A percentile compares a stretch with the other conserved stretches of the same genome.
Conservation (phyloP, 805 yeast genomes). For the Zygoascus biomembranicola region DNA sequence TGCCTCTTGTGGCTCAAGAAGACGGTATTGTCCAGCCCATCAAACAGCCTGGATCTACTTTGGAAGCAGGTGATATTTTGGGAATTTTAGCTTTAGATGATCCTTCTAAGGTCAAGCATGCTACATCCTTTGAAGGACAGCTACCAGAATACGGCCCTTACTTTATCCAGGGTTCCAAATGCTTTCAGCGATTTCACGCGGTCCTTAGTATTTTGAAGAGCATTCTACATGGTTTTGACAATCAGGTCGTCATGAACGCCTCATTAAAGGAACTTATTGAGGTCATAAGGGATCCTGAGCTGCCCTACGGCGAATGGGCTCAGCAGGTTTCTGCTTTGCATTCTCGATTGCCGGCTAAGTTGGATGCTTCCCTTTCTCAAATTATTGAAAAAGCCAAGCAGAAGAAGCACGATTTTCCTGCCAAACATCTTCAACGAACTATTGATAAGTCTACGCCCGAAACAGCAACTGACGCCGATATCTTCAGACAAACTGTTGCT, state of each 20-base stretch:
- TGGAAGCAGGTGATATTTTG: constrained; percentile 92
- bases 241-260: constrained; percentile 86
- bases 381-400: constrained; percentile 56
- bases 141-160: constrained; percentile 86
- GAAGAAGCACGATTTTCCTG: constrained; percentile 75
- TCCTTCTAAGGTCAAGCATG: constrained; percentile 95
- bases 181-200: constrained; percentile 62
- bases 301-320: constrained; percentile 92
- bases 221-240: constrained; percentile 86
- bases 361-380: constrained; percentile 59
- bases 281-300: constrained; percentile 65
- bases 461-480: constrained; percentile 34
- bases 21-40: constrained; percentile 86
- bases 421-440: constrained; percentile 69
- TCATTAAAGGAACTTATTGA: constrained; percentile 67
- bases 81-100: constrained; percentile 93
- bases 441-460: constrained; percentile 57
- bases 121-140: constrained; percentile 89
- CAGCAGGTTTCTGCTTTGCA: constrained; percentile 83
- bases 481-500: constrained; percentile 51
- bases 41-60: constrained; percentile 97
- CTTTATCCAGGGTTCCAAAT: constrained; percentile 70
- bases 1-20: constrained; percentile 93
- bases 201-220: constrained; percentile 56
- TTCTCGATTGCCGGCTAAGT: constrained; percentile 72